Evolutionary conservation across 2,329 filamentous ascomycete genomes (phyloP).

Genomic region (Calonectria pteridis): DNA sequence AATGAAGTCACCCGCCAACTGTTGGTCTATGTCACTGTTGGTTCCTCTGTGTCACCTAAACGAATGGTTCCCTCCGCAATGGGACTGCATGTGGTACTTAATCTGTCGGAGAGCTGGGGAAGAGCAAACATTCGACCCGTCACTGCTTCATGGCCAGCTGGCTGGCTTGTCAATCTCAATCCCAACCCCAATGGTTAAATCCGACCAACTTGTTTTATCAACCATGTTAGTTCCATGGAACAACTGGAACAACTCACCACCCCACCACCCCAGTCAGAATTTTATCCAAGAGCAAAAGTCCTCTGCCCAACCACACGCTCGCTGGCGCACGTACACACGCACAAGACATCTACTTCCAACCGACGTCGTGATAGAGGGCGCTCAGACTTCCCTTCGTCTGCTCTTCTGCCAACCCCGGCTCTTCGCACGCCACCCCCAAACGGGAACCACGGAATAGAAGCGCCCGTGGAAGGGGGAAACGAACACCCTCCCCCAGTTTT

Average conservation of each 20-base stretch:
- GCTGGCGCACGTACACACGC: slow-evolving; percentile 7
- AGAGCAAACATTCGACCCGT: slow-evolving; percentile 10
- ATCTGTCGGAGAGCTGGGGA: slow-evolving; percentile 1
- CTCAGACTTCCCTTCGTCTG: slow-evolving; percentile 19
- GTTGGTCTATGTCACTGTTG: background rate
- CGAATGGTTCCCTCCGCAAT: slow-evolving; percentile 5
- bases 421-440: slow-evolving; percentile 9
- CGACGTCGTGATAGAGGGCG: slow-evolving; percentile 17
- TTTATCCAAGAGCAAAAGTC: slow-evolving; percentile 8
- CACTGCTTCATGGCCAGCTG: background rate
- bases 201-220: background rate
- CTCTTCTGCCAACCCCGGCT: background rate
- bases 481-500: slow-evolving; percentile 4
- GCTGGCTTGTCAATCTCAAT: background rate
- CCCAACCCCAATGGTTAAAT: background rate
- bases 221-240: background rate
- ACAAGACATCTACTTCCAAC: slow-evolving; percentile 18
- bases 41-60: slow-evolving; percentile 8
- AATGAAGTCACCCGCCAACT: background rate
- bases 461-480: background rate
- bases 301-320: slow-evolving; percentile 19
- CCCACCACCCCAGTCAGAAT: slow-evolving; percentile 10
- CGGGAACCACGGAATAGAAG: slow-evolving; percentile 22
- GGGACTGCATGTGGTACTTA: slow-evolving; percentile 1
- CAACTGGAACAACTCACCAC: slow-evolving; percentile 3